phyloP scores from a whole-genome alignment of 306 rosid genomes.

The Vigna reflexopilosa region DNA sequence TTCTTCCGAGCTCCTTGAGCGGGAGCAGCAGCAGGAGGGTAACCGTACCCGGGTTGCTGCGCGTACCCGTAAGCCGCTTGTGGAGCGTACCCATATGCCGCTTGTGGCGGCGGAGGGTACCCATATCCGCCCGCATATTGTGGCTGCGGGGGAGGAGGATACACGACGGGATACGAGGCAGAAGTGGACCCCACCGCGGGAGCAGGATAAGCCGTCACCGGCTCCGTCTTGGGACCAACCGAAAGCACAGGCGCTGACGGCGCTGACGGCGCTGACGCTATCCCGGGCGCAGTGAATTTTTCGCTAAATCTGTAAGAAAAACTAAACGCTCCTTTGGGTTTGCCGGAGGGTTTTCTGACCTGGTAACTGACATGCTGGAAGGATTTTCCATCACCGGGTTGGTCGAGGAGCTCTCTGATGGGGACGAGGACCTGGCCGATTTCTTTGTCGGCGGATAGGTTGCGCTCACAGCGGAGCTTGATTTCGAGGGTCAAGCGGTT shows the following conservation, averaged over 20 bases:
- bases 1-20: constrained; percentile 49
- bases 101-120: neutral
- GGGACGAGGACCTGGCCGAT: constrained; percentile 66
- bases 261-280: neutral
- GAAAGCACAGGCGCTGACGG: neutral
- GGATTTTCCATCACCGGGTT: constrained; percentile 42
- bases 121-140: neutral
- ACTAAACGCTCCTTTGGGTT: constrained; percentile 58
- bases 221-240: neutral
- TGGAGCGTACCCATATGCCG: constrained; percentile 29
- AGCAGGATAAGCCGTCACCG: constrained; percentile 27
- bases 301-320: constrained; percentile 56
- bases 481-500: constrained; percentile 56
- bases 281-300: neutral
- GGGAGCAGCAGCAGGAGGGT: constrained; percentile 42
- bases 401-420: constrained; percentile 57
- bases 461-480: constrained; percentile 55
- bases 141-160: constrained; percentile 37
- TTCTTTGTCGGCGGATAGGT: constrained; percentile 60
- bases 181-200: constrained; percentile 24
- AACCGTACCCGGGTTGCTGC: constrained; percentile 37
- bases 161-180: neutral
- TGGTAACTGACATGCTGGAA: constrained; percentile 60
- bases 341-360: constrained; percentile 71
- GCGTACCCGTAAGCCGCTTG: constrained; percentile 24